Percentiles rank a stretch among this genome's conserved stretches.
phyloP scores from a whole-genome alignment of 78 protist species.

The Protostelium mycophagum region DNA sequence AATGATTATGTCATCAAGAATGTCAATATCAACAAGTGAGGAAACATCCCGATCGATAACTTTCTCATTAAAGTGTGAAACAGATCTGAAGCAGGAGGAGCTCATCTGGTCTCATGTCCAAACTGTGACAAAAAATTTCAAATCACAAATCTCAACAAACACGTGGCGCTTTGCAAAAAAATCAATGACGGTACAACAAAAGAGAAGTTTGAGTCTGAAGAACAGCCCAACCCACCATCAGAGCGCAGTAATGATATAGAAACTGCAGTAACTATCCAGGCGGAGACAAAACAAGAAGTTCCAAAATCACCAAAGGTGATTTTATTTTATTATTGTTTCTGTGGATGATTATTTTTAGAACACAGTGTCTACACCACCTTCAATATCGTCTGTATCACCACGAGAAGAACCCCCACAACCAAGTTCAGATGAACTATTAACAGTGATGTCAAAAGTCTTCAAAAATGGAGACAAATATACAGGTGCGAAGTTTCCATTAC shows the following conservation, averaged over 20 bases:
- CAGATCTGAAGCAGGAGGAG: too few relatives aligned
- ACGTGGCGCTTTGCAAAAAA: neutral
- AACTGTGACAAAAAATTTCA: neutral
- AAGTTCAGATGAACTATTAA: neutral
- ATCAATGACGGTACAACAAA: neutral
- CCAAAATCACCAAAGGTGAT: too few relatives aligned
- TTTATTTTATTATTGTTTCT: too few relatives aligned
- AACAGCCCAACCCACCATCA: neutral
- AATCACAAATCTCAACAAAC: neutral
- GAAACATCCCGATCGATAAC: neutral
- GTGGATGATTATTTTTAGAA: too few relatives aligned
- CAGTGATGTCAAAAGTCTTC: neutral
- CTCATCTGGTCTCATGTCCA: neutral
- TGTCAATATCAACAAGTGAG: neutral
- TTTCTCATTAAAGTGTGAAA: neutral
- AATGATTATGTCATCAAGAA: neutral
- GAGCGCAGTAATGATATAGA: neutral
- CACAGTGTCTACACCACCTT: neutral
- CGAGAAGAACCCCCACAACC: neutral
- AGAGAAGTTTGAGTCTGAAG: neutral
- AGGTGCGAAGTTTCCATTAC: too few relatives aligned
- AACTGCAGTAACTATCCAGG: neutral
- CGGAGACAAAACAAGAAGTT: too few relatives aligned
- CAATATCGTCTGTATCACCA: neutral
- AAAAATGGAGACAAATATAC: neutral